Evolutionary conservation across 164 flowering plant genomes (phyloP).

Genomic region (Piper longum): DNA sequence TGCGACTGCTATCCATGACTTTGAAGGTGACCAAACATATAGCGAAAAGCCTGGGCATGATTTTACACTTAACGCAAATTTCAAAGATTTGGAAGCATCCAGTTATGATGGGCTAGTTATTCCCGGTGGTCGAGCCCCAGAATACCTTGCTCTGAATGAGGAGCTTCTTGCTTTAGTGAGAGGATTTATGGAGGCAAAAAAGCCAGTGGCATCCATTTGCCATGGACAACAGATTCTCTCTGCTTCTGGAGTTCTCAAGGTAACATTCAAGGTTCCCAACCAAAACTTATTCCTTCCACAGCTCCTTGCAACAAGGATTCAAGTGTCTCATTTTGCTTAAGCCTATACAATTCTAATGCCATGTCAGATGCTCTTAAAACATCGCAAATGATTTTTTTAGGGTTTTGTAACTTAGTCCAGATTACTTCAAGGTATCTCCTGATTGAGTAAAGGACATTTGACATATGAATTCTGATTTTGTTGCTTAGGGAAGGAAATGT

Average conservation of each 20-base stretch:
- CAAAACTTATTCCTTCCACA: not conserved
- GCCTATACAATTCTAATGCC: not conserved
- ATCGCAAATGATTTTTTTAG: not conserved
- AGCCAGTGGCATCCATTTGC: conserved; percentile 96
- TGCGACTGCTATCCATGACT: conserved; percentile 91
- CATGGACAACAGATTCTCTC: conserved; percentile 94
- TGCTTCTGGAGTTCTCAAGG: conserved; percentile 93
- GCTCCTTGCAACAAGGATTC: not conserved
- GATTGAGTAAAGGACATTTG: not conserved
- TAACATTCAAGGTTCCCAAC: conserved; percentile 12
- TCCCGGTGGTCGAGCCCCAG: conserved; percentile 98
- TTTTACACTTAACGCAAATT: conserved; percentile 54
- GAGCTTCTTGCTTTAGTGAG: conserved; percentile 53
- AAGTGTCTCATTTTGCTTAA: not conserved
- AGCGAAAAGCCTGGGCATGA: conserved; percentile 90
- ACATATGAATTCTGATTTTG: not conserved
- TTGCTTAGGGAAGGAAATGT: conserved; percentile 62
- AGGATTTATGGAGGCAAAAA: conserved; percentile 58
- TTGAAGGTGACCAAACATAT: conserved; percentile 98
- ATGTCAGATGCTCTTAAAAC: not conserved
- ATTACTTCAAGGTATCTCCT: not conserved
- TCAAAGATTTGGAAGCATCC: conserved; percentile 39
- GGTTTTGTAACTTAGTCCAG: no score
- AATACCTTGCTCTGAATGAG: conserved; percentile 73
- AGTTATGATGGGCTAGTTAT: conserved; percentile 91